Evolutionary conservation across 164 flowering plant genomes (phyloP).

Genomic region (Berberis vulgaris): DNA sequence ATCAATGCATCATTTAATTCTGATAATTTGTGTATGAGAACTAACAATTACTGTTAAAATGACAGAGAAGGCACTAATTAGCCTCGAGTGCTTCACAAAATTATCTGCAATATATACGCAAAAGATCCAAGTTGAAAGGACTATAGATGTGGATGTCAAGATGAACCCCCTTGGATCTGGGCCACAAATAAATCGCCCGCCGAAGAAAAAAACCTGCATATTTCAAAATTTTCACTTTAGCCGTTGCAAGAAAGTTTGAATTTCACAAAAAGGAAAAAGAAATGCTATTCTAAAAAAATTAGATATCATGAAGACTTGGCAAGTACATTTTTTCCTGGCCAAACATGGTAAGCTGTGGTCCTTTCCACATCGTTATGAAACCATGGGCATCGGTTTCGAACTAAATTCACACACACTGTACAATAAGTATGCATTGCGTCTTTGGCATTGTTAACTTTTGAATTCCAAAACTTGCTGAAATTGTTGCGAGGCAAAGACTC

Average conservation of each 20-base stretch:
- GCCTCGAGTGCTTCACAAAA: constrained; percentile 14
- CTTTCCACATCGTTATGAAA: constrained; percentile 3
- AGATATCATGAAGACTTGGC: not conserved
- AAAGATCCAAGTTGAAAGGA: constrained; percentile 41
- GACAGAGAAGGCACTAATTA: constrained; percentile 14
- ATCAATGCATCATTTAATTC: not conserved
- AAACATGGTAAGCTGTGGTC: constrained; percentile 31
- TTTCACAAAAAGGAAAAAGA: not conserved
- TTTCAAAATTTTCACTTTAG: not conserved
- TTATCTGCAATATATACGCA: constrained; percentile 20
- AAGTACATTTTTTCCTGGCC: constrained; percentile 47
- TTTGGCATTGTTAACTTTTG: too few species aligned
- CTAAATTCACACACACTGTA: not conserved
- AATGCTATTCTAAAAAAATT: not conserved
- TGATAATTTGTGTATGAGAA: not conserved
- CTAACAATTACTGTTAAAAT: constrained; percentile 29
- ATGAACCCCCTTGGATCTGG: constrained; percentile 48
- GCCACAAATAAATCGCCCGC: constrained; percentile 42
- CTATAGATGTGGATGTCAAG: constrained; percentile 26
- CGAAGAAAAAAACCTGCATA: constrained; percentile 43
- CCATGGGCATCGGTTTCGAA: constrained; percentile 8
- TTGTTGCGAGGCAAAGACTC: too few species aligned
- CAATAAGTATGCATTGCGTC: too few species aligned
- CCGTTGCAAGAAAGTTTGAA: not conserved
- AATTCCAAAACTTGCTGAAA: too few species aligned